Base-by-base conservation (phyloP, 495 filamentous ascomycete genomes). In the Opeltia flavorubescens region DNA sequence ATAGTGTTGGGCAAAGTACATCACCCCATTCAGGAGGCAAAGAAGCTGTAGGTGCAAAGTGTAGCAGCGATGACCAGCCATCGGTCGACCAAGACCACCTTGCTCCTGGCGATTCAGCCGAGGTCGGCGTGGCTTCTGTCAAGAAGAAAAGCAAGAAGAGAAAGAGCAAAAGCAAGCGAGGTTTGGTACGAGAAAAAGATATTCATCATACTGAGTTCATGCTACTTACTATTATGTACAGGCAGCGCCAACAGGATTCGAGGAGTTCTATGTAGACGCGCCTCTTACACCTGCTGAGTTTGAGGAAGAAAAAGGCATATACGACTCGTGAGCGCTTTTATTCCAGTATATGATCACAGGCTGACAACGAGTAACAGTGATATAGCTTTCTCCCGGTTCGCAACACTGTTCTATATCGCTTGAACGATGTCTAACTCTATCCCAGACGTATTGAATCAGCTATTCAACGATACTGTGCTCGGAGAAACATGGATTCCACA, bases 381-480 rank as follows among this genome's bases (percentile, higher is more conserved):
- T 6, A 31, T 13, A 6, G 29, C 13, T 6, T 31, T 31, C 13
- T 6, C 29, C 29, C 29, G 13, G 29, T 31, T n/a, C 4, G 15
- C 23, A 23, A 4, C 43, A 18, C 23, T 17, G 21, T 18, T n/a
- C 4, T 36, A 3, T 1, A 26, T 21, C 15, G n/a, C 11, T 6
- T 35, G 15, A 5, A 50, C 34, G 18, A 13, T 43, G 15, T 38
- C 48, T 56, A 41, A 54, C 31, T 12, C 25, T 17, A 42, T 55
- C 27, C 45, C 53, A 63, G 70, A 45, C 87, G 91, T 34, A 84
- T 96, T 15, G 81, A 96, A 59, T 78, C 77, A 49, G 91, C 84
- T 31, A 80, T 96, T 27, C 80, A 86, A 48, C 82, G 86, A 7
- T 99, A 79, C 67, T 70, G 79, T 49, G 67, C 71, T 34, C 80